Percentiles rank a stretch among this genome's conserved stretches.
These are phyloP conservation scores for Colletotrichum kahawae DNA, from an alignment of 2,329 filamentous ascomycete genomes.

Conservation along the genomic window DNA sequence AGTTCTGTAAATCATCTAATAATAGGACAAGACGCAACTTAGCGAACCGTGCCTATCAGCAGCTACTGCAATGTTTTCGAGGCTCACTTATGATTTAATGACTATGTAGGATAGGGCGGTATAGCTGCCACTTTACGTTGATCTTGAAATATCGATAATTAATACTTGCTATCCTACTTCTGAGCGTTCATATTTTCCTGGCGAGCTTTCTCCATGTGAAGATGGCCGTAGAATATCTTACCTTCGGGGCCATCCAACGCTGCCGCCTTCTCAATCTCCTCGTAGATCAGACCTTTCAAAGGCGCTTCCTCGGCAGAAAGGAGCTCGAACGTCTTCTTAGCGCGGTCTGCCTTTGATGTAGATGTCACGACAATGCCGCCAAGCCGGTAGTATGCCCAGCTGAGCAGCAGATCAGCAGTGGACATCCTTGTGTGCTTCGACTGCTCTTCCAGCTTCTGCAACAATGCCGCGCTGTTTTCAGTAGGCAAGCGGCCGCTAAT, in stretches of 20 bases:
- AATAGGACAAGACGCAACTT: background rate
- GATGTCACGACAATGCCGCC: background rate
- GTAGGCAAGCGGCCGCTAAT: background rate
- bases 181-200: background rate
- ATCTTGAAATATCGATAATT: background rate
- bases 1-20: background rate
- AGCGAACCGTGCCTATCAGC: background rate
- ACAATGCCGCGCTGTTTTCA: background rate
- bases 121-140: no score
- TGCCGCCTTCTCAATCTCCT: background rate
- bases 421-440: background rate
- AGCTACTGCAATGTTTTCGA: background rate
- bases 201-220: background rate
- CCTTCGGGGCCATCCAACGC: background rate
- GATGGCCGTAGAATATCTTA: background rate
- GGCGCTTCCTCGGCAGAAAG: background rate
- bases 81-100: background rate
- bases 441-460: background rate
- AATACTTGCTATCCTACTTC: background rate
- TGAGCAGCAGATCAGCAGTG: background rate
- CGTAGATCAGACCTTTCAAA: background rate
- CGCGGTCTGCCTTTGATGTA: background rate
- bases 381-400: background rate
- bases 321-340: background rate
- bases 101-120: rapidly evolving